Evolutionary conservation across 257 asterid genomes (phyloP), one percentile per base, ranked within the genome.

Genomic region (Haberlea rhodopensis): DNA sequence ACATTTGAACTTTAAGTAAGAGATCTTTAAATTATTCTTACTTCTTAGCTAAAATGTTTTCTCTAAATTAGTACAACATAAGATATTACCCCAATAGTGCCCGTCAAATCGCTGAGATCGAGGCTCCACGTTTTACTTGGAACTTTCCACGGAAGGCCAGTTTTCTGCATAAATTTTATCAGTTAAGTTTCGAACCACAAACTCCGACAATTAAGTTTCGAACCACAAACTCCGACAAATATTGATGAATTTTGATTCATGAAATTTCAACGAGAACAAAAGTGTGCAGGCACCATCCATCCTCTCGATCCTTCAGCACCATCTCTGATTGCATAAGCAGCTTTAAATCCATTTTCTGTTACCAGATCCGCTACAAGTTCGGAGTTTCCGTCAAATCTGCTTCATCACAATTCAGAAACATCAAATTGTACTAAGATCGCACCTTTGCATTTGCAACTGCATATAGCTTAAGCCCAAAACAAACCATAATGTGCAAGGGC

Each of bases 61-160:
- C 48, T 0, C 32, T 49, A 49, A 9, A 25, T n/a, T 63, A 37
- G 1, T 24, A 46, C 9, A 24, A 3, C 5, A 26, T 6, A 24
- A 64, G 31, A 29, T 21, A 59, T 59, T 20, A 62, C 31, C 8
- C 81, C 53, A 40, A 81, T 59, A 16, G 78, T 67, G 69, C 76
- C 87, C 2, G 84, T 71, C 70, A 82, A 63, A 66, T 52, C 65
- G 57, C 84, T 66, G 28, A 82, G 37, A 54, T 74, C 85, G 53
- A 82, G 74, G 52, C 77, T 70, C 67, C 79, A 75, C 26, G 78
- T 68, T 71, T 82, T 90, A 75, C 76, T 90, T 3, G 92, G 97
- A 67, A 60, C 65, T 73, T 60, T 71, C 99, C 99, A 94, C 46
- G 99, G 99, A 74, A 87, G 97, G 71, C 83, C 83, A 71, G 95